Evolutionary conservation across 192 early-diverging fungal genomes (phyloP).

Genomic region (Entomortierella lignicola): DNA sequence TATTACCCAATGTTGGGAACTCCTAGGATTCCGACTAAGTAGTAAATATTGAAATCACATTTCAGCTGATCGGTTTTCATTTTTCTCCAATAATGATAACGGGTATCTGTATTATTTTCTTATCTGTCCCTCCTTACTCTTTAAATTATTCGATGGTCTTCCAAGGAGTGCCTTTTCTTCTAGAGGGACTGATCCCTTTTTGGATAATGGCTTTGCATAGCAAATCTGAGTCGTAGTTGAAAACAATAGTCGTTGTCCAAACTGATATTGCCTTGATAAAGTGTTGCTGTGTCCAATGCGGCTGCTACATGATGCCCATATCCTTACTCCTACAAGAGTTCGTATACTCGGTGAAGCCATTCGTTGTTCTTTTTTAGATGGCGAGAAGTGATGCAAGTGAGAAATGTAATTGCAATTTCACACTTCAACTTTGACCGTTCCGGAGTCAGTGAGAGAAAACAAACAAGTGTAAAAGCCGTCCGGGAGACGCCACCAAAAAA

Average conservation of each 20-base stretch:
- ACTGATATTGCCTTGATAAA: slow-evolving; percentile 4
- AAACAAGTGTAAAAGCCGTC: neutral
- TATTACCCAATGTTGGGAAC: slow-evolving; percentile 85
- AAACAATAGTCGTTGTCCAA: slow-evolving; percentile 24
- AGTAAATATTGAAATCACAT: too few species aligned
- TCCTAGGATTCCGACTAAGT: slow-evolving; percentile 75
- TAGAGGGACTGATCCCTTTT: slow-evolving; percentile 43
- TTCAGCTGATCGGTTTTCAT: too few species aligned
- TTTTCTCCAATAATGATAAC: neutral
- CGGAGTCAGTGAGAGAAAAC: too few species aligned
- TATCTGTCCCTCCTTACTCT: slow-evolving; percentile 56
- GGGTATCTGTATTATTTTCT: too few species aligned
- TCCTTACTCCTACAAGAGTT: slow-evolving; percentile 6
- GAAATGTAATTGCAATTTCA: too few species aligned
- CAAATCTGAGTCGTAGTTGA: slow-evolving; percentile 13
- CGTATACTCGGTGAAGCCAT: slow-evolving; percentile 14
- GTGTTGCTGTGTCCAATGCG: neutral
- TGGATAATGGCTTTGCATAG: slow-evolving; percentile 37
- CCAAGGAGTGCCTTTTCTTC: slow-evolving; percentile 75
- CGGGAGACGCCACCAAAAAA: slow-evolving; percentile 6
- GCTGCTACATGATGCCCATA: slow-evolving; percentile 8
- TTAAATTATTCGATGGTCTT: slow-evolving; percentile 81
- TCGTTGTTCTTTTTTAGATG: neutral
- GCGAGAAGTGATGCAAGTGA: neutral
- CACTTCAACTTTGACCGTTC: too few species aligned